These are phyloP conservation scores for Pyrenophora teres DNA, from an alignment of 2,329 filamentous ascomycete species.

Conservation along the genomic window DNA sequence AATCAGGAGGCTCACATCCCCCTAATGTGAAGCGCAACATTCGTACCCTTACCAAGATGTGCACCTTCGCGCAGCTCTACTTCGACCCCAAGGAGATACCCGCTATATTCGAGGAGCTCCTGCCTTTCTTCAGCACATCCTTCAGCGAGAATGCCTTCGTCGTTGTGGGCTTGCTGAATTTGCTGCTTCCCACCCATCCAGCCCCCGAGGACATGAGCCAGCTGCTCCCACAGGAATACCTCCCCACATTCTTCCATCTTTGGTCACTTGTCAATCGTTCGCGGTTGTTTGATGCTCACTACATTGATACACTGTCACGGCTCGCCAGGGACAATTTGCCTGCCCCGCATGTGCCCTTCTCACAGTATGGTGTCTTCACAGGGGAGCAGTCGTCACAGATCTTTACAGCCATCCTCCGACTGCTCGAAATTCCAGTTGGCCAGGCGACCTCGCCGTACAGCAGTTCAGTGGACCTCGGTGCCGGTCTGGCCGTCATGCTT, in stretches of 20 bases:
- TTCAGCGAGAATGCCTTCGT: constrained; percentile 92
- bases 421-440: constrained; percentile 94
- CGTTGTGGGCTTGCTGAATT: constrained; percentile 83
- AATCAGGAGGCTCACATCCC: constrained; percentile 69
- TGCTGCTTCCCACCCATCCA: constrained; percentile 83
- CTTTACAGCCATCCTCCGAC: constrained; percentile 85
- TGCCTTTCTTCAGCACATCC: constrained; percentile 81
- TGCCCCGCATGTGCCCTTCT: constrained; percentile 76
- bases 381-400: constrained; percentile 89
- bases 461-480: constrained; percentile 74
- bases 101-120: constrained; percentile 63
- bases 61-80: constrained; percentile 86
- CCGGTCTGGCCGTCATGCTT: constrained; percentile 82
- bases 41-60: constrained; percentile 82
- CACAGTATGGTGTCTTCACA: constrained; percentile 87
- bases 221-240: constrained; percentile 83
- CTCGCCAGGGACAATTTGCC: constrained; percentile 82
- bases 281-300: constrained; percentile 81
- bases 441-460: constrained; percentile 94
- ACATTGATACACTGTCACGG: constrained; percentile 87
- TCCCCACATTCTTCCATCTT: constrained; percentile 93
- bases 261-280: constrained; percentile 94
- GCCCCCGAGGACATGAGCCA: constrained; percentile 72
- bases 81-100: constrained; percentile 88
- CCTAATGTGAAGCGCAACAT: constrained; percentile 68